Evolutionary conservation across 805 yeast genomes (phyloP), one percentile per base, ranked within the genome.

Genomic region (Tetrapisispora iriomotensis): DNA sequence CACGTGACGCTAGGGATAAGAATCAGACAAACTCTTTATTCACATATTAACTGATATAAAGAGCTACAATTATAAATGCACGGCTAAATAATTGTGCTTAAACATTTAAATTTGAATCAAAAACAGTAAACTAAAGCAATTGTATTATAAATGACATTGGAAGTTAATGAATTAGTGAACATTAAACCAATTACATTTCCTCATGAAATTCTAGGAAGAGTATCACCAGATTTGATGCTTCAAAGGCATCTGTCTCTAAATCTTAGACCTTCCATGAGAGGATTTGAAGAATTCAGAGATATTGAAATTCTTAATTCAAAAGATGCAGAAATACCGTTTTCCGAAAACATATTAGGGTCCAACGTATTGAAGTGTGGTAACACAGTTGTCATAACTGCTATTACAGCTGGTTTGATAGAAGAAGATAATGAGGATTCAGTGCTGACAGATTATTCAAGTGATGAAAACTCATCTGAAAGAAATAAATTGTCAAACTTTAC

Each of bases 181-280:
- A 34, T 61, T 6, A 57, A 66, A 34, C 71, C 81, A 8, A 68
- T 82, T 25, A 64, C 74, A 3, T 86, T 87, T 56, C 79, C 92
- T 1, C 92, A 95, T 0, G 82, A 79, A 19, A 86, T 86, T 10
- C 65, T 88, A 30, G 88, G 92, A 1, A 67, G 94, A 38, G 72
- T 88, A 26, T 85, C 94, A 2, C 96, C 96, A 1, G 95, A 85
- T 41, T 58, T 84, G 12, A 82, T 88, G 4, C 66, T 88, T 34
- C 82, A 82, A 54, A 72, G 94, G 54, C 94, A 86, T 57, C 58
- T 87, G 10, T 72, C 80, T 15, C 64, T 77, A 17, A 90, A 90
- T 0, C 53, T 81, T 19, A 77, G 96, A 46, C 95, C 96, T 8
- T 74, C 79, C 32, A 62, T 79, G 38, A 72, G 95, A 33, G 68